phyloP scores from a whole-genome alignment of 192 early-diverging fungal genomes.

The Rhizophlyctis rosea region DNA sequence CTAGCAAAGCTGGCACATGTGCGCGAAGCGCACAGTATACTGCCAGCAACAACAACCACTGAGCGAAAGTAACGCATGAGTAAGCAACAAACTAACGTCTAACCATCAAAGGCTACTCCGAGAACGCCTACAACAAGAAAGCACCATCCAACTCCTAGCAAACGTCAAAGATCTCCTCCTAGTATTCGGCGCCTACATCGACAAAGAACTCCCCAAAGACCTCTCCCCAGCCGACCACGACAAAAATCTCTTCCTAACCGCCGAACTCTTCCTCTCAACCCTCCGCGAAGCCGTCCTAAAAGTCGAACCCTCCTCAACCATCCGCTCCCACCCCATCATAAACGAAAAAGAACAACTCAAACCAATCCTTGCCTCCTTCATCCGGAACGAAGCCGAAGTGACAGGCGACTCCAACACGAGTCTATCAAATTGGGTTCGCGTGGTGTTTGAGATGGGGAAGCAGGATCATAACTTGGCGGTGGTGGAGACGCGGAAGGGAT shows the following conservation, averaged over 20 bases:
- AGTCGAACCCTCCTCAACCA: constrained; percentile 21
- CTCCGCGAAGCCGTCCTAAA: constrained; percentile 29
- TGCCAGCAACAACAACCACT: neutral
- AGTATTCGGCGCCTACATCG: constrained; percentile 26
- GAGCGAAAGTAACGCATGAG: too few species aligned
- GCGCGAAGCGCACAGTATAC: constrained; percentile 9
- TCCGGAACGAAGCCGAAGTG: constrained; percentile 6
- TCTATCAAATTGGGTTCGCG: constrained; percentile 28
- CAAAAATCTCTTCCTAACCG: constrained; percentile 17
- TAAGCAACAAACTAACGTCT: too few species aligned
- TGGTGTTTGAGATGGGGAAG: constrained; percentile 33
- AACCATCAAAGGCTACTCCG: constrained; percentile 17
- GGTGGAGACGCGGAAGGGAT: constrained; percentile 2
- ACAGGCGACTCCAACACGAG: constrained; percentile 6
- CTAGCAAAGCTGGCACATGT: constrained; percentile 1
- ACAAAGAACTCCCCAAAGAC: constrained; percentile 21
- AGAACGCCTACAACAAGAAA: constrained; percentile 8
- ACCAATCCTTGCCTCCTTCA: constrained; percentile 13
- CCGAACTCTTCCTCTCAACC: constrained; percentile 29
- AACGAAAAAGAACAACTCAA: constrained; percentile 27
- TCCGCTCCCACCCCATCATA: constrained; percentile 19
- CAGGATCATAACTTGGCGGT: constrained; percentile 24
- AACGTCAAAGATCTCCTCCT: constrained; percentile 24
- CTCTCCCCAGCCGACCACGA: constrained; percentile 16
- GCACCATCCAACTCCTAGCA: constrained; percentile 1